Base-by-base conservation (phyloP, 768 basidiomycete species). In the Termitomyces sp. region DNA sequence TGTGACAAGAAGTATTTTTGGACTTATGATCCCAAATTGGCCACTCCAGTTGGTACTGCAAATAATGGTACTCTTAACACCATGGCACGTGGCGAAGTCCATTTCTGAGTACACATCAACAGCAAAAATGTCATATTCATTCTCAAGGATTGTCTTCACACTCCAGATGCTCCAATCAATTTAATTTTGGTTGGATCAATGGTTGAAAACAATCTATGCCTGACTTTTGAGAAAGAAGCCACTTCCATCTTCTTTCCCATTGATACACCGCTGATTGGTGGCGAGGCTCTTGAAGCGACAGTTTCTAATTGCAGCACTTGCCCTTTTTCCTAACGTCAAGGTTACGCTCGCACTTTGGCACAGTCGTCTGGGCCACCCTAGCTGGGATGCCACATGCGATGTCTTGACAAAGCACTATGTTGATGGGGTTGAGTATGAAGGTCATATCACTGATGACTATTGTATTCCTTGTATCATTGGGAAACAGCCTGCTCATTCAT, bases 151-250 rank as follows among this genome's bases (percentile, higher is more conserved):
- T 36, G 34, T 36, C 10, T 36, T 3, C 41, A 64, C 57, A 60
- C 68, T 1, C 68, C 69, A 0, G 60, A 63, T 44, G 62, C 59
- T 0, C 64, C 64, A 0, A 58, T 68, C 3, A 66, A 70, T 16
- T 59, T 71, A 0, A 26, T 71, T 0, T 69, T 62, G 0, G 62
- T 70, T 34, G 64, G 67, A 22, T 47, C 55, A 1, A 56, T 71
- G 13, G 56, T 44, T 2, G 55, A 67, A 6, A 29, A 57, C 45
- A 31, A 36, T 10, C 28, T 58, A 13, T n/a, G 22, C 4, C 33
- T 60, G 24, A 46, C 12, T n/a, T 60, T 56, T 24, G 22, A 31
- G 9, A 31, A 31, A 31, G 2, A 31, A 5, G 5, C 9, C 1
- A 31, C 9, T 5, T 31, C 29, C 5, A 50, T 57, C 16, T 50